Evolutionary conservation across 2,329 filamentous ascomycete genomes (phyloP).

Genomic region (Penicillium aurantiogriseum): DNA sequence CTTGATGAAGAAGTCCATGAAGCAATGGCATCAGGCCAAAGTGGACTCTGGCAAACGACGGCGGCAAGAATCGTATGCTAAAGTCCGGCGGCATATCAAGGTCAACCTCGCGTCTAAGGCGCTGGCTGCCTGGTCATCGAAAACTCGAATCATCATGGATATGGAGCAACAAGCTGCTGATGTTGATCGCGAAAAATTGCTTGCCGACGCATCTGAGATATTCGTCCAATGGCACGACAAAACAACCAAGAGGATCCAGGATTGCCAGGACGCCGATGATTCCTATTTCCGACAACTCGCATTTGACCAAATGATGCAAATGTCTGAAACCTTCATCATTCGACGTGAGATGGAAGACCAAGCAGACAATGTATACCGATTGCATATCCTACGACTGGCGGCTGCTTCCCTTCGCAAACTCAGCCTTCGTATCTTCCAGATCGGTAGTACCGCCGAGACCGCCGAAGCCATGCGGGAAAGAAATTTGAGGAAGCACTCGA

Average conservation of each 20-base stretch:
- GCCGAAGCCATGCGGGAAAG: constrained; percentile 54
- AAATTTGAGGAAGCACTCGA: constrained; percentile 55
- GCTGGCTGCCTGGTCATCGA: constrained; percentile 41
- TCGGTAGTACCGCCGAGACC: constrained; percentile 51
- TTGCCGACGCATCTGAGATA: constrained; percentile 35
- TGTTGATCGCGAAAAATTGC: constrained; percentile 35
- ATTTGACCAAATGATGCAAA: constrained; percentile 38
- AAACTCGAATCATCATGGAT: constrained; percentile 31
- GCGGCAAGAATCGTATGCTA: constrained; percentile 56
- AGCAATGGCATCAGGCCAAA: constrained; percentile 52
- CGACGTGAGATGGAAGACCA: constrained; percentile 41
- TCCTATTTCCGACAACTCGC: constrained; percentile 41
- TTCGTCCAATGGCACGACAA: constrained; percentile 47
- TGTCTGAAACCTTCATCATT: constrained; percentile 36
- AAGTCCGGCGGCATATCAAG: constrained; percentile 54
- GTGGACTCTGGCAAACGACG: constrained; percentile 52
- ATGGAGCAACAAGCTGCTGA: constrained; percentile 43
- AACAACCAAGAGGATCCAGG: constrained; percentile 35
- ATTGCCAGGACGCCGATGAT: constrained; percentile 38
- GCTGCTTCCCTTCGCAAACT: constrained; percentile 53
- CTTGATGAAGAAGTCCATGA: constrained; percentile 50
- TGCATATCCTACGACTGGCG: constrained; percentile 49
- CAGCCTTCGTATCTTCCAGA: constrained; percentile 58
- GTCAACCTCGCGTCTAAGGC: constrained; percentile 51
- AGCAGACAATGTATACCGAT: constrained; percentile 48